Percentiles rank a stretch among this genome's conserved stretches.
Conservation (phyloP, 306 rosid species). For the Prunus kanzakura region DNA sequence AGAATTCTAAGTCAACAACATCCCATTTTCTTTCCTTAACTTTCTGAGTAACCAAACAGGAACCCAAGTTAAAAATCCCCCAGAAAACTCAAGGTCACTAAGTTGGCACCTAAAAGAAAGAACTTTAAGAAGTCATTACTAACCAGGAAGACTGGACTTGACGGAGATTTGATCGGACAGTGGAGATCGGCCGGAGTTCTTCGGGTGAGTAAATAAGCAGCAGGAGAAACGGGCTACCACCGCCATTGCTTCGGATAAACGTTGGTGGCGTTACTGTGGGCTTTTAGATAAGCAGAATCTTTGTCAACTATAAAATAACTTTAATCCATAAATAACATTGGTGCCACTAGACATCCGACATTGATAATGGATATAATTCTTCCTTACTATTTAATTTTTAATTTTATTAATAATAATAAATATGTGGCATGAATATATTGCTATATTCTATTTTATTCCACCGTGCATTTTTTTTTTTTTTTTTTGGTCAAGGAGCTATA, state of each 20-base stretch:
- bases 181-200: conserved; percentile 32
- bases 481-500: too few species aligned
- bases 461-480: too few species aligned
- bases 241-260: conserved; percentile 59
- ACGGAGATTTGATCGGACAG: conserved; percentile 32
- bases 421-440: too few species aligned
- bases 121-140: conserved; percentile 1
- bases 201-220: conserved; percentile 44
- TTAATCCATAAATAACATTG: too few species aligned
- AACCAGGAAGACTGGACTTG: conserved; percentile 39
- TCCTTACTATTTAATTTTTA: too few species aligned
- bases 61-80: background rate
- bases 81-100: background rate
- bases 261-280: background rate
- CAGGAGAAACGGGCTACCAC: conserved; percentile 55
- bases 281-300: background rate
- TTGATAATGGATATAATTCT: too few species aligned
- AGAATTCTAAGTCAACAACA: background rate
- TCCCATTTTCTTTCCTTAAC: background rate
- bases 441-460: too few species aligned
- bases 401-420: too few species aligned
- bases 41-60: background rate
- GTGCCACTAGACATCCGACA: background rate
- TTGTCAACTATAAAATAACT: background rate
- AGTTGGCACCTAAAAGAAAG: background rate